Base-by-base conservation (phyloP, 139 green algal genomes). In the Penium margaritaceum region DNA sequence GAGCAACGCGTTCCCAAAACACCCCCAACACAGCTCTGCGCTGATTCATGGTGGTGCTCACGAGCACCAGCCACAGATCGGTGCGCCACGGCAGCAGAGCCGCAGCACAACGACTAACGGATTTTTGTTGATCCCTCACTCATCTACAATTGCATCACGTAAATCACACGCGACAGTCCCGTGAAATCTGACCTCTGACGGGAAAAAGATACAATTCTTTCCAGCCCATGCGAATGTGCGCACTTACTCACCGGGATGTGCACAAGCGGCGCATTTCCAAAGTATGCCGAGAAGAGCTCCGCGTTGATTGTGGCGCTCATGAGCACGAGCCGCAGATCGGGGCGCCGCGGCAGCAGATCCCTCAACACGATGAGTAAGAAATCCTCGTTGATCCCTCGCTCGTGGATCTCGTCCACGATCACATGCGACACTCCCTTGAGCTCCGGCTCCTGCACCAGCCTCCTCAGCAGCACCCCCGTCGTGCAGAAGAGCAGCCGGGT, bases 371-470 rank as follows among this genome's bases (percentile, higher is more conserved):
- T 67, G 3, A 87, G 70, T 53, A 87, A 62, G 43, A 87, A 85
- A 36, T 87, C 82, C 0, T 57, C 46, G 19, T 24, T 95, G 96
- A 29, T 91, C 88, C 1, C 92, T 85, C 91, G 83, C 81, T 97
- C 92, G 77, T 96, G 92, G 30, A 96, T 88, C 80, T 98, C 93
- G 78, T 98, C 93, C 35, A 98, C 90, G 4, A 98, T 78, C n/a
- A 98, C 87, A 75, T 98, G 93, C 1, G 84, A 91, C 1, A 94
- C 83, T 5, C 66, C 71, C 0, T 46, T 32, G 32, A 98, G 86
- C 24, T 67, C 33, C 0, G 87, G 81, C 77, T 97, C 92, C 0
- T 44, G 60, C 0, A 85, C 86, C 30, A 97, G 76, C 36, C 87
- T 85, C 3, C 88, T 83, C 71, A 95, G 82, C 76, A 94, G 80